A percentile compares a stretch with the other conserved stretches of the same genome.
Conservation (phyloP, 1,139 yeast genomes). For the Geotrichum reessii region DNA sequence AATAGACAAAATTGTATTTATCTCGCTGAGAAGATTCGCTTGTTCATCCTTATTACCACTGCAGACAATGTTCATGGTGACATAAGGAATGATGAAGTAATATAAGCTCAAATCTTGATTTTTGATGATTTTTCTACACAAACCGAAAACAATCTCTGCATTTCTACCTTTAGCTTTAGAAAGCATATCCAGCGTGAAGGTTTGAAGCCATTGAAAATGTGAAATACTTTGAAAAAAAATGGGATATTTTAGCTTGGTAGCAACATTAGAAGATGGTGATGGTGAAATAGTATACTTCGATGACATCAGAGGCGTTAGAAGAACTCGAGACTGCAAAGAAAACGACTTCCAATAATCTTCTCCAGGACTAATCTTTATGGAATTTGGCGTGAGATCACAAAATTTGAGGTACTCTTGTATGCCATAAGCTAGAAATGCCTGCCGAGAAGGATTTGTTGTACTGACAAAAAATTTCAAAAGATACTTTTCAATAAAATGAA, state of each 20-base stretch:
- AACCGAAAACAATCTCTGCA: constrained; percentile 52
- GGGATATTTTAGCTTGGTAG: constrained; percentile 38
- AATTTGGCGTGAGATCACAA: constrained; percentile 46
- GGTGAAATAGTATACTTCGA: constrained; percentile 60
- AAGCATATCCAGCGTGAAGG: constrained; percentile 60
- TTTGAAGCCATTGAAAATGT: constrained; percentile 63
- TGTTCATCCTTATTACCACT: constrained; percentile 44
- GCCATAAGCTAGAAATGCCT: constrained; percentile 76
- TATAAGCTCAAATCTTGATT: constrained; percentile 63
- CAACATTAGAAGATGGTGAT: constrained; percentile 30
- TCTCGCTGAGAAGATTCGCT: constrained; percentile 50
- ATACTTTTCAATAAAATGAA: constrained; percentile 59
- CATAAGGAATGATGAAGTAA: constrained; percentile 73
- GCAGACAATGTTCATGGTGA: constrained; percentile 60
- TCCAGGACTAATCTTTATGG: constrained; percentile 11
- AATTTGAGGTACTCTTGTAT: constrained; percentile 80
- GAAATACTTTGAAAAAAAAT: constrained; percentile 40
- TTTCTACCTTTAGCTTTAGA: constrained; percentile 40
- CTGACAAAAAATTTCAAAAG: constrained; percentile 83
- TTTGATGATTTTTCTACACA: constrained; percentile 57
- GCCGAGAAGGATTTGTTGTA: constrained; percentile 80
- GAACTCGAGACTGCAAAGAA: constrained; percentile 63
- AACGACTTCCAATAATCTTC: constrained; percentile 53
- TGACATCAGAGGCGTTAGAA: constrained; percentile 66
- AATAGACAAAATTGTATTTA: constrained; percentile 51